Percentiles rank a stretch among this genome's conserved stretches.
Evolutionary conservation across 805 yeast genomes (phyloP).

Genomic region (Saccharomycopsis fodiens): DNA sequence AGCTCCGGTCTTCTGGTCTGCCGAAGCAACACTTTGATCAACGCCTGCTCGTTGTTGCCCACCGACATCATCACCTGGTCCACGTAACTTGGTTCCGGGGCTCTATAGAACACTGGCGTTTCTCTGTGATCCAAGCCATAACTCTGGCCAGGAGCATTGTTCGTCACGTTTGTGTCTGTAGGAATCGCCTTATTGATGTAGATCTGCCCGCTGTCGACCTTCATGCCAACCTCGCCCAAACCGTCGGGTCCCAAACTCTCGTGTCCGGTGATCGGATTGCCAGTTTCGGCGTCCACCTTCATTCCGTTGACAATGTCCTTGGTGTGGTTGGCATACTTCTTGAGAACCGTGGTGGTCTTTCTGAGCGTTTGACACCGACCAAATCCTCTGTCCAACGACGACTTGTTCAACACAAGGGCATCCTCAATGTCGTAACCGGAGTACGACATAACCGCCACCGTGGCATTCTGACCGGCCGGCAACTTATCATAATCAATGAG

Average conservation of each 20-base stretch:
- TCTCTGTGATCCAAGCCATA: constrained; percentile 58
- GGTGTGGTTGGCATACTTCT: constrained; percentile 90
- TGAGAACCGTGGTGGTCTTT: constrained; percentile 82
- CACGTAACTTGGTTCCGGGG: constrained; percentile 91
- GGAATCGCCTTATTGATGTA: constrained; percentile 93
- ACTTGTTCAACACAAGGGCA: constrained; percentile 89
- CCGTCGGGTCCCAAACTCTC: constrained; percentile 89
- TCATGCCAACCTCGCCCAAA: constrained; percentile 90
- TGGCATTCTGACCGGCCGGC: constrained; percentile 98
- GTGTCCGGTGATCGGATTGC: constrained; percentile 81
- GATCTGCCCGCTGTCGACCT: constrained; percentile 86
- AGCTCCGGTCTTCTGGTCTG: constrained; percentile 97
- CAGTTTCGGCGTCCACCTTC: constrained; percentile 68
- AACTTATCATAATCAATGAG: constrained; percentile 89
- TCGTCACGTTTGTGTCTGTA: constrained; percentile 46
- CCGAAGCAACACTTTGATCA: constrained; percentile 83
- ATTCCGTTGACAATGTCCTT: constrained; percentile 88
- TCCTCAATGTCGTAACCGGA: constrained; percentile 99
- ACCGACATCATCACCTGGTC: constrained; percentile 98
- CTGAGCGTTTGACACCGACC: constrained; percentile 96
- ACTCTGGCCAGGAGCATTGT: constrained; percentile 26
- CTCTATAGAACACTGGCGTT: constrained; percentile 85
- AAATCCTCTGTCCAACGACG: constrained; percentile 92
- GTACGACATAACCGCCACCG: constrained; percentile 98
- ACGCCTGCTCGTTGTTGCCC: constrained; percentile 89